Evolutionary conservation across 805 yeast genomes (phyloP), one percentile per base, ranked within the genome.

Genomic region (Saccharomyces kudriavzevii): DNA sequence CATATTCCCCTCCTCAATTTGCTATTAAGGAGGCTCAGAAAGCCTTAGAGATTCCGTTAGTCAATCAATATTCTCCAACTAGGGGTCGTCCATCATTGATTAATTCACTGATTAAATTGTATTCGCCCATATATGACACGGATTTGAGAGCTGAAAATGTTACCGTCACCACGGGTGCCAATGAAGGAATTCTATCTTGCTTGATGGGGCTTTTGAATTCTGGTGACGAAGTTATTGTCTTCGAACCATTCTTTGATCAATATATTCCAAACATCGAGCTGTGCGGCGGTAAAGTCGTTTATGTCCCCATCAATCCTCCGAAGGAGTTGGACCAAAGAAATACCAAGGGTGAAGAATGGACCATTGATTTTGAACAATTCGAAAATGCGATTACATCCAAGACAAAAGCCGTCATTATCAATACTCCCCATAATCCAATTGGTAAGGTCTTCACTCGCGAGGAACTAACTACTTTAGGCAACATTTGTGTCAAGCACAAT

Each of bases 221-320:
- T 1, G 97, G 95, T 24, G 99, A 94, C 64, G 99, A 94, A 70
- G 99, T 85, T 26, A 87, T 94, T 68, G 97, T 94, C 13, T 87
- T 94, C 66, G 96, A 92, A 70, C 99, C 99, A 2, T 94, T 90
- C 67, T 94, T 94, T 67, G 99, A 94, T 65, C 99, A 94, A 72
- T 94, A 94, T 71, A 88, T 94, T 59, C 83, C 97, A 53, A 92
- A 94, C 70, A 87, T 94, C 64, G 94, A 90, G 69, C 80, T 94
- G 74, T 84, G 95, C 4, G 98, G 98, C 35, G 99, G 96, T 45
- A 87, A 83, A 64, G 89, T 89, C 28, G 89, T 84, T 49, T 90
- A 89, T 62, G 96, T 89, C 43, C 88, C 90, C 49, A 75, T 94
- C 57, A 84, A 85, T 61, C 94, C 94, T 27, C 99, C 99, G 10